phyloP scores from a whole-genome alignment of 306 rosid species.

The Crotalaria pallida region DNA sequence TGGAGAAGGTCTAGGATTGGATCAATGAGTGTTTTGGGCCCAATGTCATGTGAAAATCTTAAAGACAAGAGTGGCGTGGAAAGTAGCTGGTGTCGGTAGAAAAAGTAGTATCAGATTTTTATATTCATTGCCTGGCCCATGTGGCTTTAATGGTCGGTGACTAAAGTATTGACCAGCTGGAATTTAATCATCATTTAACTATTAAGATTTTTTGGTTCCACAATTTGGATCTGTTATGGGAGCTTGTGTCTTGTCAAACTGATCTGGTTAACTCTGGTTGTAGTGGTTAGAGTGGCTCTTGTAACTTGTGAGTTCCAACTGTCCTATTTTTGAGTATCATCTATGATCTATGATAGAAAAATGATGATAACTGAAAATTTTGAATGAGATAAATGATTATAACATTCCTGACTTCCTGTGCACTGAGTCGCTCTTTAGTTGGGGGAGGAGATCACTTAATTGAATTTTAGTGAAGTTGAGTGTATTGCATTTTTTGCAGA shows the following conservation, averaged over 20 bases:
- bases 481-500: constrained; percentile 32
- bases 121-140: constrained; percentile 21
- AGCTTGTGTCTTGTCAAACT: constrained; percentile 2
- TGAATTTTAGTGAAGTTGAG: neutral
- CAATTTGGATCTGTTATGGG: constrained; percentile 18
- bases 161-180: constrained; percentile 24
- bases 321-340: neutral
- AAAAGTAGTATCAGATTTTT: constrained; percentile 31
- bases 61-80: constrained; percentile 23
- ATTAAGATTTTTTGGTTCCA: neutral
- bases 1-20: neutral
- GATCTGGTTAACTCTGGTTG: neutral
- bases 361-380: neutral
- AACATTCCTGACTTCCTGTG: neutral
- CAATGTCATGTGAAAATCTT: constrained; percentile 35
- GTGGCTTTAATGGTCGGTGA: constrained; percentile 11
- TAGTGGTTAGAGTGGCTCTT: constrained; percentile 8
- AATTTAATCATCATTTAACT: neutral
- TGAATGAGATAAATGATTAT: neutral
- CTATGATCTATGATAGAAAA: neutral
- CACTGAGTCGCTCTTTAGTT: too few relatives aligned
- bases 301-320: constrained; percentile 6
- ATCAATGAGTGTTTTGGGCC: constrained; percentile 30
- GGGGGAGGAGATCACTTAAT: neutral
- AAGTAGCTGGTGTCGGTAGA: constrained; percentile 34